Conservation (phyloP, 176 grass and related monocot genomes). For the Carex littledalei region DNA sequence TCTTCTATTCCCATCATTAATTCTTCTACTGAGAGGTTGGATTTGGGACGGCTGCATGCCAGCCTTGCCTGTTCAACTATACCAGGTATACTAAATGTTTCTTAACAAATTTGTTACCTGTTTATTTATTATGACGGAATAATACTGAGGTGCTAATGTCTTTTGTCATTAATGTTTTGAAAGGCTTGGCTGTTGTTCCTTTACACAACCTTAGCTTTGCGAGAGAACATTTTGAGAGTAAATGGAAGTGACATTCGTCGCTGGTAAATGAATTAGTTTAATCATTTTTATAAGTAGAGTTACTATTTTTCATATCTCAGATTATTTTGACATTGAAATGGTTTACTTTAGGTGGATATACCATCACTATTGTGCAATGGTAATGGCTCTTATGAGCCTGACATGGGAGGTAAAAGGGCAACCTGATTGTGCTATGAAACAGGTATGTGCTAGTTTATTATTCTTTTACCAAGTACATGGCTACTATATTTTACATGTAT, state of each 20-base stretch:
- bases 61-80: conserved; percentile 88
- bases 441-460: conserved; percentile 42
- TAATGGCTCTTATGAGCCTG: conserved; percentile 95
- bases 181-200: conserved; percentile 78
- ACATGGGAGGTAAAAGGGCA: conserved; percentile 97
- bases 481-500: not conserved
- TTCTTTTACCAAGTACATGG: not conserved
- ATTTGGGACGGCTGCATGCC: conserved; percentile 88
- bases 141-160: conserved; percentile 12
- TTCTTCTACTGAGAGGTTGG: conserved; percentile 74
- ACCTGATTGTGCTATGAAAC: conserved; percentile 84
- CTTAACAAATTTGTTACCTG: not conserved
- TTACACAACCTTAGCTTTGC: conserved; percentile 80
- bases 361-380: conserved; percentile 94
- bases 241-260: conserved; percentile 87
- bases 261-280: conserved; percentile 47
- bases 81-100: conserved; percentile 56
- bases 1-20: conserved; percentile 78
- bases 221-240: conserved; percentile 78
- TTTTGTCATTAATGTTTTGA: conserved; percentile 25
- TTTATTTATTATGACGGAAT: not conserved
- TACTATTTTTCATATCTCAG: not conserved
- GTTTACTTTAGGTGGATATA: conserved; percentile 89
- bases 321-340: not conserved
- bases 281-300: not conserved